These are phyloP conservation scores for Sugiyamaella castrensis DNA, from an alignment of 1,139 yeast genomes.

Conservation along the genomic window DNA sequence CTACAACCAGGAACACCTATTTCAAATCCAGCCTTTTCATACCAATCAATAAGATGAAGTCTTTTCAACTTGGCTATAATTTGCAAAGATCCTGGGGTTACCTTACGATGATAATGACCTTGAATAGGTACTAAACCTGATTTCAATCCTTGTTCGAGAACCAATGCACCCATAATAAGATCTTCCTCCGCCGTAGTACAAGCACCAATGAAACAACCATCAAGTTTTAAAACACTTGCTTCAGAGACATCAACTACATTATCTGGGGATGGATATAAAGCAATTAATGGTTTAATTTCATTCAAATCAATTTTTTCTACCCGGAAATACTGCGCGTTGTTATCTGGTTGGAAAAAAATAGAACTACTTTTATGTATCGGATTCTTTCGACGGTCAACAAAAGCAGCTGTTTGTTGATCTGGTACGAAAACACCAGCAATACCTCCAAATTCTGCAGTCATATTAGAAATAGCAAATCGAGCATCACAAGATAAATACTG, in stretches of 20 bases:
- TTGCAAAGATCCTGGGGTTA: conserved; percentile 17
- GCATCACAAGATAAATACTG: conserved; percentile 17
- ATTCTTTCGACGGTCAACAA: conserved; percentile 11
- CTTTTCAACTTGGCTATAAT: conserved; percentile 15
- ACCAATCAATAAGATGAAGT: conserved; percentile 16
- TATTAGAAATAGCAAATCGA: conserved; percentile 17
- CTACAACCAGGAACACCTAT: conserved; percentile 20
- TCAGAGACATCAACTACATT: conserved; percentile 13
- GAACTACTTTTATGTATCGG: conserved; percentile 5
- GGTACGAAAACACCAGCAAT: conserved; percentile 17
- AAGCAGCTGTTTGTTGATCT: conserved; percentile 18
- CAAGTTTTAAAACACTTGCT: conserved; percentile 11
- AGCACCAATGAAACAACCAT: conserved; percentile 20
- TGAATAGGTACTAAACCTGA: conserved; percentile 12
- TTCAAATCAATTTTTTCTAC: conserved; percentile 11
- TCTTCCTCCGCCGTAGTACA: conserved; percentile 20
- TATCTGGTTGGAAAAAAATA: conserved; percentile 15
- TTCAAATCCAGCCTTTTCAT: conserved; percentile 19
- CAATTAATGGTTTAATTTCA: conserved; percentile 12
- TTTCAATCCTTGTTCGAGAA: conserved; percentile 14
- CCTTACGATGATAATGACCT: conserved; percentile 9
- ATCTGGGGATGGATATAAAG: conserved; percentile 18
- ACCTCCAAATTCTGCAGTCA: conserved; percentile 19
- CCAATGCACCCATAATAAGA: conserved; percentile 17
- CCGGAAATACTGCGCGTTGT: conserved; percentile 13